phyloP scores from a whole-genome alignment of 2,329 filamentous ascomycete genomes.

The Colletotrichum sp. region DNA sequence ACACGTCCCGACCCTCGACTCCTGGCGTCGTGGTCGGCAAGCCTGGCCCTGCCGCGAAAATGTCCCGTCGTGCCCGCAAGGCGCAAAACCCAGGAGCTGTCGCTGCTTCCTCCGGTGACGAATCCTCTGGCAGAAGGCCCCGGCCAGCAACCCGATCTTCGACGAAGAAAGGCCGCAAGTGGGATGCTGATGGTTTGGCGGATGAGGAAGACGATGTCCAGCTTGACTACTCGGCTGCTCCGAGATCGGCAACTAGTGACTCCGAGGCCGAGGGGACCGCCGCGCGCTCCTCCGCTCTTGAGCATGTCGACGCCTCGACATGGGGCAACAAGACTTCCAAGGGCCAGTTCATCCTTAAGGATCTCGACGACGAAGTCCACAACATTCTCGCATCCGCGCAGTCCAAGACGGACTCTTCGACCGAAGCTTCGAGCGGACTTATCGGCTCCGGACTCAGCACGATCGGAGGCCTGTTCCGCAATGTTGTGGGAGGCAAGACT shows the following conservation, averaged over 20 bases:
- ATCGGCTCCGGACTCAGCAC: constrained; percentile 82
- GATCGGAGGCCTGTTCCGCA: constrained; percentile 88
- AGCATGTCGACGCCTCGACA: constrained; percentile 76
- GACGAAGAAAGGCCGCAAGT: constrained; percentile 86
- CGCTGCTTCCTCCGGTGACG: constrained; percentile 83
- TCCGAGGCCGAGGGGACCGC: constrained; percentile 52
- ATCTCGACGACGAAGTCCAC: constrained; percentile 92
- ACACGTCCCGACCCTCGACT: constrained; percentile 80
- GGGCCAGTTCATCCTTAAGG: constrained; percentile 92
- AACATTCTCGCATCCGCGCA: constrained; percentile 85
- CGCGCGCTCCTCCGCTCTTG: constrained; percentile 65
- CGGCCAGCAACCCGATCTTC: constrained; percentile 60
- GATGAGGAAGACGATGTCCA: constrained; percentile 82
- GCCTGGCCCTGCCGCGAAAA: constrained; percentile 74
- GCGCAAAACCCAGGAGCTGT: constrained; percentile 67
- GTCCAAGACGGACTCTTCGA: constrained; percentile 54
- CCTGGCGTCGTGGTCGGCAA: constrained; percentile 76
- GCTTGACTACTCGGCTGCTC: constrained; percentile 85
- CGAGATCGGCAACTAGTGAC: constrained; percentile 55
- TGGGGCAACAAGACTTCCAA: constrained; percentile 87
- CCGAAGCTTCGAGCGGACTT: constrained; percentile 61
- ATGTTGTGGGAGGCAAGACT: constrained; percentile 93
- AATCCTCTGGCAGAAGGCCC: constrained; percentile 64
- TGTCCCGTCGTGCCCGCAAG: constrained; percentile 80
- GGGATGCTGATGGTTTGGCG: constrained; percentile 88